phyloP scores from a whole-genome alignment of 202 grass and related monocot species.

The Eragrostis tef region DNA sequence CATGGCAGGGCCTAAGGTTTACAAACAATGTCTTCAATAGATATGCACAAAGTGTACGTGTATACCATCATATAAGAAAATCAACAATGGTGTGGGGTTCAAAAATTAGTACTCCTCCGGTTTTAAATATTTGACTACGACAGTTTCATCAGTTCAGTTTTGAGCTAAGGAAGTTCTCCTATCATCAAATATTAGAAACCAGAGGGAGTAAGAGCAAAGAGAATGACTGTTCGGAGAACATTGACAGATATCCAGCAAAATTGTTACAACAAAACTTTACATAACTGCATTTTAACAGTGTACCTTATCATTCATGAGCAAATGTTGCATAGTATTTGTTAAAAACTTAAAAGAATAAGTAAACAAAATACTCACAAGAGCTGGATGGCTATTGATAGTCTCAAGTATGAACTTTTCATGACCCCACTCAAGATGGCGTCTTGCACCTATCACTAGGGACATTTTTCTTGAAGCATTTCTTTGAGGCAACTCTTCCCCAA shows the following conservation, averaged over 20 bases:
- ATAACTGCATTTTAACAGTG: conserved; percentile 31
- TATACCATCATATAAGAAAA: conserved; percentile 21
- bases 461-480: conserved; percentile 77
- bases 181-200: background rate
- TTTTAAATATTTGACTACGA: background rate
- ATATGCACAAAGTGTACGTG: background rate
- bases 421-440: conserved; percentile 92
- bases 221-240: background rate
- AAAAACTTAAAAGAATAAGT: conserved; percentile 23
- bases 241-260: conserved; percentile 27
- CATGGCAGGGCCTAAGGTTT: background rate
- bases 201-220: background rate
- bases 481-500: conserved; percentile 64
- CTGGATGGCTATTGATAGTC: conserved; percentile 81
- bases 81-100: conserved; percentile 14
- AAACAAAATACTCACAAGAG: conserved; percentile 63
- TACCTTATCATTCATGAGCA: conserved; percentile 3
- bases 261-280: conserved; percentile 21
- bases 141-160: background rate
- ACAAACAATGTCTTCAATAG: background rate
- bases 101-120: background rate
- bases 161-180: background rate
- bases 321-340: conserved; percentile 5
- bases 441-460: conserved; percentile 82
- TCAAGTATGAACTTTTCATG: conserved; percentile 96